Evolutionary conservation across 202 grass and related monocot species (phyloP).

Genomic region (Schoenoplectus triqueter): DNA sequence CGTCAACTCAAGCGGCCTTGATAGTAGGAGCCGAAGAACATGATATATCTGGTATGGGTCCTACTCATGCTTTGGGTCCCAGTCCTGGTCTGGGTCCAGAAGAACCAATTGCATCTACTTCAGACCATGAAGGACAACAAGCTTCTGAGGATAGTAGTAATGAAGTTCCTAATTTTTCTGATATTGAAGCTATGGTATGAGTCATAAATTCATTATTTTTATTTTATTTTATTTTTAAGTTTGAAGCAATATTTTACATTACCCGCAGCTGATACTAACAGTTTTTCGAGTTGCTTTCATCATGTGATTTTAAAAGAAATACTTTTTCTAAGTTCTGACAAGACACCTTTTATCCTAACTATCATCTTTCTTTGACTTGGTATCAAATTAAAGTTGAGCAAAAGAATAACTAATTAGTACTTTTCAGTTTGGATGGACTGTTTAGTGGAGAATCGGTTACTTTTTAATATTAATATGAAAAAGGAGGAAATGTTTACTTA

Average conservation of each 20-base stretch:
- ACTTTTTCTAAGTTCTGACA: slow-evolving; percentile 1
- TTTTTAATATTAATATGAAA: slow-evolving; percentile 28
- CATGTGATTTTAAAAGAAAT: background rate
- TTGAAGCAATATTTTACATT: slow-evolving; percentile 24
- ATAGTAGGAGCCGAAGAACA: slow-evolving; percentile 8
- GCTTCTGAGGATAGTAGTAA: slow-evolving; percentile 68
- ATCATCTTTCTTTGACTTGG: background rate
- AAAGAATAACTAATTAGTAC: background rate
- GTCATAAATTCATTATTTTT: slow-evolving; percentile 35
- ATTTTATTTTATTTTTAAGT: slow-evolving; percentile 13
- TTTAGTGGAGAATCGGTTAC: background rate
- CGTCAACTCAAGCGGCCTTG: slow-evolving; percentile 20
- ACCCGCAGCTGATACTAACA: slow-evolving; percentile 22
- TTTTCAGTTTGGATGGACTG: background rate
- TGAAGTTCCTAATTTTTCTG: slow-evolving; percentile 79
- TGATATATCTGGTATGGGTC: slow-evolving; percentile 10
- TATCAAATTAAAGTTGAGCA: background rate
- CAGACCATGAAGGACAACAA: slow-evolving; percentile 63
- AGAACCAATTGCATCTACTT: slow-evolving; percentile 45
- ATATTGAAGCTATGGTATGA: slow-evolving; percentile 90
- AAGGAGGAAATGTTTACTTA: background rate
- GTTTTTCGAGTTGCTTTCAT: background rate
- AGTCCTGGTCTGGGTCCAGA: slow-evolving; percentile 53
- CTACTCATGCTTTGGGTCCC: slow-evolving; percentile 22
- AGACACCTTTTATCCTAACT: background rate